These are phyloP conservation scores for Lactarius pseudohatsudake DNA, from an alignment of 768 basidiomycete genomes.

Conservation along the genomic window DNA sequence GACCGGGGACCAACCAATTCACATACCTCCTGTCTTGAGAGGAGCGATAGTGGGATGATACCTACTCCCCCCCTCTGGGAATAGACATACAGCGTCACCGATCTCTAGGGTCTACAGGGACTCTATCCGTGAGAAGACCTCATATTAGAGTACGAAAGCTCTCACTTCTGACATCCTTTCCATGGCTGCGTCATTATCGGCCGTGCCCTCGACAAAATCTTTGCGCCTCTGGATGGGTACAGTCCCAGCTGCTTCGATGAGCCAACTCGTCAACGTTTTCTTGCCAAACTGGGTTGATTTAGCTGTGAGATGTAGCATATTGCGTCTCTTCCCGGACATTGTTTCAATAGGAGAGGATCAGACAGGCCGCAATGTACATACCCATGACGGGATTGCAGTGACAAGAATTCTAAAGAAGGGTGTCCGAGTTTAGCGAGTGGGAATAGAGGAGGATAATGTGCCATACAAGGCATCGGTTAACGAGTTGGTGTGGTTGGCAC, in stretches of 20 bases:
- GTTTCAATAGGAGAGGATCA: slow-evolving; percentile 16
- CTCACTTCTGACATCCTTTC: slow-evolving; percentile 61
- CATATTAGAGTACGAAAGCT: slow-evolving; percentile 21
- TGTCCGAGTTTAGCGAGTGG: slow-evolving; percentile 1
- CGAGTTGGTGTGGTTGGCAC: slow-evolving; percentile 85
- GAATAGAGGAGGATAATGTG: not conserved
- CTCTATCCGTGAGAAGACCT: not conserved
- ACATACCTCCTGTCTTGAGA: slow-evolving; percentile 78
- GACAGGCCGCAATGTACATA: slow-evolving; percentile 33
- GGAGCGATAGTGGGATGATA: slow-evolving; percentile 88
- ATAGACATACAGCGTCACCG: slow-evolving; percentile 79
- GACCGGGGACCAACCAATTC: not conserved
- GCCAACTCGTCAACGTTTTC: slow-evolving; percentile 84
- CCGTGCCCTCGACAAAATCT: slow-evolving; percentile 54
- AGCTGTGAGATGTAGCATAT: slow-evolving; percentile 81
- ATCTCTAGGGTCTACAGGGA: slow-evolving; percentile 60
- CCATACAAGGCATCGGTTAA: slow-evolving; percentile 83
- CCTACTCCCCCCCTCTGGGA: slow-evolving; percentile 84
- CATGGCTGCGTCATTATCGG: slow-evolving; percentile 73
- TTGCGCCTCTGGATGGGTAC: slow-evolving; percentile 78
- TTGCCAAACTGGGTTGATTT: slow-evolving; percentile 86
- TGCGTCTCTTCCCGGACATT: slow-evolving; percentile 54
- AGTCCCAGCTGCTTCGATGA: slow-evolving; percentile 86
- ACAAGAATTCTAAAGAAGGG: slow-evolving; percentile 56
- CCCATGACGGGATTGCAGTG: slow-evolving; percentile 69